These are phyloP conservation scores for Thermothielavioides terrestris DNA, from an alignment of 495 filamentous ascomycete species.

Conservation along the genomic window DNA sequence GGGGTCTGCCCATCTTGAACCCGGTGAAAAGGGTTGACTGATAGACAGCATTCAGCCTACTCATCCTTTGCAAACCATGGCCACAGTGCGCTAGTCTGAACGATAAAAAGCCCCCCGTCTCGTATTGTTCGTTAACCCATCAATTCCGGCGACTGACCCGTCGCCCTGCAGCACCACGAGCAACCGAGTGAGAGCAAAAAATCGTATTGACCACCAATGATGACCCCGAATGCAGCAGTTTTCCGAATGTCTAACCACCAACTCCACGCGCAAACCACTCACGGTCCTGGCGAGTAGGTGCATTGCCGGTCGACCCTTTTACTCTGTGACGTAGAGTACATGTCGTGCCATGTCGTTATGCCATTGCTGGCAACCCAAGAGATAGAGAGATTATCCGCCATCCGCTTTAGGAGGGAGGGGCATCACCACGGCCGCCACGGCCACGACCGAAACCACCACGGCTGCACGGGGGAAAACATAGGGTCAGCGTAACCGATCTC, in stretches of 20 bases:
- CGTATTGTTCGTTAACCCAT: slow-evolving; percentile 10
- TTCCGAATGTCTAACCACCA: slow-evolving; percentile 35
- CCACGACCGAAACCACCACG: slow-evolving; percentile 92
- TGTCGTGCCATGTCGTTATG: slow-evolving; percentile 39
- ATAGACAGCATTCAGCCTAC: too few relatives aligned
- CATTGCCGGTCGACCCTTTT: slow-evolving; percentile 25
- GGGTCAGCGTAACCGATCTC: too few relatives aligned
- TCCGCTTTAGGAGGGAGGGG: slow-evolving; percentile 56
- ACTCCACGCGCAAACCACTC: slow-evolving; percentile 32
- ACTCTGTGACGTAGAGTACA: slow-evolving; percentile 40
- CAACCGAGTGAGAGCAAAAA: slow-evolving; percentile 18
- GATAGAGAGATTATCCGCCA: slow-evolving; percentile 25
- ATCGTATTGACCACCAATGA: slow-evolving; percentile 31
- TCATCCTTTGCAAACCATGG: too few relatives aligned
- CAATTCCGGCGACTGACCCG: slow-evolving; percentile 7
- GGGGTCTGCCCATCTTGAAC: too few relatives aligned
- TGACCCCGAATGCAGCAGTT: slow-evolving; percentile 32
- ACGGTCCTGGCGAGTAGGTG: slow-evolving; percentile 27
- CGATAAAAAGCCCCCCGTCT: slow-evolving; percentile 6
- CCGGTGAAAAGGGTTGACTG: too few relatives aligned
- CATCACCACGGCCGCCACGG: slow-evolving; percentile 62
- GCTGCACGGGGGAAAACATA: slow-evolving; percentile 33
- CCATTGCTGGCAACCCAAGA: slow-evolving; percentile 25
- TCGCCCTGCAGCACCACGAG: slow-evolving; percentile 12
- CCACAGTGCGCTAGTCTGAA: neutral